Percentiles rank a stretch among this genome's conserved stretches.
Conservation (phyloP, 352 stramenopile species). For the Phytophthora multivora region DNA sequence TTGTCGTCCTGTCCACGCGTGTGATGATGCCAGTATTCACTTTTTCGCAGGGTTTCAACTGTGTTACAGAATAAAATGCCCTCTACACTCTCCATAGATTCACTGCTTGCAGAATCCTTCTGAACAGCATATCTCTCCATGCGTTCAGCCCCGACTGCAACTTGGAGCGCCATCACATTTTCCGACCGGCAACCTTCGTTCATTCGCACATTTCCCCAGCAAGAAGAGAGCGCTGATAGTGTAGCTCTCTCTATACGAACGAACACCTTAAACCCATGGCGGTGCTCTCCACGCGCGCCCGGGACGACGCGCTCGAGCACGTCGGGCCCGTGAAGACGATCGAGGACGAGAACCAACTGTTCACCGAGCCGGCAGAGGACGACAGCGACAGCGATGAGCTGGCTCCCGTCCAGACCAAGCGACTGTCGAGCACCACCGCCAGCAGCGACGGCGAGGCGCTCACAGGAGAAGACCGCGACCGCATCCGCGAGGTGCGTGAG, state of each 20-base stretch:
- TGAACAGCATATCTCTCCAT: neutral
- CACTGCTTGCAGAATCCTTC: too few species aligned
- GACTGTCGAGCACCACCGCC: conserved; percentile 25
- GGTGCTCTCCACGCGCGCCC: conserved; percentile 17
- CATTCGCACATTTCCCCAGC: conserved; percentile 25
- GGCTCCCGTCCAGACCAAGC: conserved; percentile 20
- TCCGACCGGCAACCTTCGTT: conserved; percentile 16
- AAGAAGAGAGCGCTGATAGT: neutral
- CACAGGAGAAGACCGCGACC: conserved; percentile 18
- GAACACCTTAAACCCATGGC: conserved; percentile 3
- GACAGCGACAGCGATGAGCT: conserved; percentile 5
- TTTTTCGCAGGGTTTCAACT: conserved; percentile 1
- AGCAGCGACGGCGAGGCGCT: conserved; percentile 32
- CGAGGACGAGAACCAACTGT: conserved; percentile 28
- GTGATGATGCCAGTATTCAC: conserved; percentile 11
- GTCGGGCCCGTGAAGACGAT: conserved; percentile 31
- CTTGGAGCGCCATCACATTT: conserved; percentile 14
- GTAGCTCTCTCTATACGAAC: neutral
- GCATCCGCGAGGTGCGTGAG: conserved; percentile 17
- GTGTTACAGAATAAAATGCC: neutral
- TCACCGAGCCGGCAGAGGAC: conserved; percentile 3
- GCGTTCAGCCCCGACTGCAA: conserved; percentile 7
- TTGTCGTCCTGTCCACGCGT: neutral
- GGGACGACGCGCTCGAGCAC: conserved; percentile 12
- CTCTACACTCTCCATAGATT: too few species aligned